Evolutionary conservation across 345 rosid species (phyloP).

Genomic region (Kandelia obovata): DNA sequence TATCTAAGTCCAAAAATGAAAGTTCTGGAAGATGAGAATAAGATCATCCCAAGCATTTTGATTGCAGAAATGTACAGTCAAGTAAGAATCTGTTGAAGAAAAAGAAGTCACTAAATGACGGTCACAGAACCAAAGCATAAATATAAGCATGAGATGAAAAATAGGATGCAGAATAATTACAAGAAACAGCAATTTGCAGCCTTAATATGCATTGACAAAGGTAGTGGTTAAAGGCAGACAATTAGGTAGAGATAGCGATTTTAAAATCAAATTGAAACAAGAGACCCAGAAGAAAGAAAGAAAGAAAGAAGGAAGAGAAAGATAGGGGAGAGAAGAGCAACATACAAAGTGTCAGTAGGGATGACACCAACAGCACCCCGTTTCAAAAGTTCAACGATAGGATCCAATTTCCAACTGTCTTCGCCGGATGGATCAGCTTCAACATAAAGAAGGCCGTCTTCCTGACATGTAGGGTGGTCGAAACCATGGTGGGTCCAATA

Average conservation of each 20-base stretch:
- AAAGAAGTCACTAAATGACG: too few relatives aligned
- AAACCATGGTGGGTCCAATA: not conserved
- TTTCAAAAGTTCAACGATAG: conserved; percentile 60
- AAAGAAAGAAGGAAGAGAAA: not conserved
- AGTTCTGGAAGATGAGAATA: too few relatives aligned
- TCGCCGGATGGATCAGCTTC: conserved; percentile 68
- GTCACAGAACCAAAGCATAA: too few relatives aligned
- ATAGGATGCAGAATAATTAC: not conserved
- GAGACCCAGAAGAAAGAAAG: not conserved
- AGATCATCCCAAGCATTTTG: too few relatives aligned
- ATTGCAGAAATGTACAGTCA: too few relatives aligned
- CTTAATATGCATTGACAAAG: not conserved
- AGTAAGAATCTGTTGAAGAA: too few relatives aligned
- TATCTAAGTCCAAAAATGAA: too few relatives aligned
- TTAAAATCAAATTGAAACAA: not conserved
- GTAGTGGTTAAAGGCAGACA: not conserved
- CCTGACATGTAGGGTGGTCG: conserved; percentile 29
- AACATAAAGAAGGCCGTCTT: conserved; percentile 55
- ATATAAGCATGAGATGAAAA: not conserved
- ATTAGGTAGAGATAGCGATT: too few relatives aligned
- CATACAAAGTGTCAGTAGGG: conserved; percentile 86
- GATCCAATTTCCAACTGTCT: conserved; percentile 70
- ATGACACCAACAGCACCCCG: conserved; percentile 93
- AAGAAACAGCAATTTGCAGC: not conserved
- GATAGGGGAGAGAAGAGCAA: not conserved